Percentiles rank a stretch among this genome's conserved stretches.
phyloP scores from a whole-genome alignment of 179 eudicot species.

The Beta macrorhiza region DNA sequence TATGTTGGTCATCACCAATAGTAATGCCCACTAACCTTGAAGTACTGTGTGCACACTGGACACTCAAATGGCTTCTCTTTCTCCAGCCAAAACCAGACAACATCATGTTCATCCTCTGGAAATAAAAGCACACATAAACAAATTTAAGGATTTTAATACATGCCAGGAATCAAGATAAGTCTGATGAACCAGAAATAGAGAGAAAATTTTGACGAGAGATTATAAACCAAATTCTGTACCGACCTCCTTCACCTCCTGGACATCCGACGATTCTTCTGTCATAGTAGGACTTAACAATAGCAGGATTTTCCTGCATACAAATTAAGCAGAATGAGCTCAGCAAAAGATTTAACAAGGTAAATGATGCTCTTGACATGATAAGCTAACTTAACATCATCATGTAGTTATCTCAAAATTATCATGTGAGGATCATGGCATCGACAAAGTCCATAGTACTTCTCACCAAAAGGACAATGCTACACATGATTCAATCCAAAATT shows the following conservation, averaged over 20 bases:
- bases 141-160: background rate
- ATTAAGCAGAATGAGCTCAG: constrained; percentile 11
- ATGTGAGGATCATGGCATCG: background rate
- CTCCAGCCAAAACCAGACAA: constrained; percentile 92
- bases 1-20: background rate
- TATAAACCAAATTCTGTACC: constrained; percentile 11
- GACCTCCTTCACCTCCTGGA: constrained; percentile 95
- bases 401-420: background rate
- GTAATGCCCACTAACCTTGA: constrained; percentile 44
- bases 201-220: background rate
- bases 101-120: constrained; percentile 93
- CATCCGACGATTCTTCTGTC: constrained; percentile 87
- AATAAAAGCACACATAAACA: background rate
- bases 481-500: background rate
- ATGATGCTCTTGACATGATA: background rate
- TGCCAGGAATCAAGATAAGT: background rate
- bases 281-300: constrained; percentile 69
- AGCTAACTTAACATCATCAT: background rate
- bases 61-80: constrained; percentile 71
- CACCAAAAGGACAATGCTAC: background rate
- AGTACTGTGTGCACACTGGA: constrained; percentile 86
- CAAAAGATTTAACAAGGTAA: background rate
- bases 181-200: background rate
- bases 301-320: constrained; percentile 71
- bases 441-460: background rate